Base-by-base conservation (phyloP, 2,329 filamentous ascomycete species). In the Metarhizium robertsii region DNA sequence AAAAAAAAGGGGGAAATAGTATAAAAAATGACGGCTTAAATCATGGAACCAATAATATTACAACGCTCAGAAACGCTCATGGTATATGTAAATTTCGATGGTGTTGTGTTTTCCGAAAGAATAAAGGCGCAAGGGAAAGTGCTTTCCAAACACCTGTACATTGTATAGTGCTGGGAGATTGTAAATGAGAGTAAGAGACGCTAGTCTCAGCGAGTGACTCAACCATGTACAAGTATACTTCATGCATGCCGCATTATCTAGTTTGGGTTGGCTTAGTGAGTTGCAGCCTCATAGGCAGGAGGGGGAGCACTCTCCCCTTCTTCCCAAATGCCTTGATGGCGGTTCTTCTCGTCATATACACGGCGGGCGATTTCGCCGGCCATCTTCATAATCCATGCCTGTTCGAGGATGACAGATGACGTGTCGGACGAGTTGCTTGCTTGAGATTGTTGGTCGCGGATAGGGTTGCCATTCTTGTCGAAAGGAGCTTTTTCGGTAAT, bases 321-420 rank as follows among this genome's bases (percentile, higher is more conserved):
- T 46, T 78, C 79, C 69, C 69, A 71, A 18, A 58, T 55, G 55
- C 64, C 61, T 47, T 66, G 64, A 45, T 58, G 59, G 40, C 77
- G 74, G 54, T 78, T 75, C 72, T 96, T 94, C 72, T 96, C 89
- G 62, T 96, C 89, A 61, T 92, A 89, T 61, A 95, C 90, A 55
- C 90, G 87, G 52, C 85, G 79, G 40, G 91, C 90, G 64, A 97
- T 92, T 70, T 97, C 94, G 60, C 86, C 86, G 5, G 92, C 92
- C 83, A 99, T 94, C 75, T 96, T 94, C 75, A 87, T 84, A 72
- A 94, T 87, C 88, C 89, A 94, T 2, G 88, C 89, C 69, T 90
- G 86, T 67, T 91, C 87, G 30, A 90, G 75, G 51, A 90, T 88
- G 32, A 79, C 76, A 0, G 80, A 80, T 13, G 79, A 76, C 5